These are phyloP conservation scores for Trametes hirsuta DNA, from an alignment of 1,284 basidiomycete genomes.

Conservation along the genomic window DNA sequence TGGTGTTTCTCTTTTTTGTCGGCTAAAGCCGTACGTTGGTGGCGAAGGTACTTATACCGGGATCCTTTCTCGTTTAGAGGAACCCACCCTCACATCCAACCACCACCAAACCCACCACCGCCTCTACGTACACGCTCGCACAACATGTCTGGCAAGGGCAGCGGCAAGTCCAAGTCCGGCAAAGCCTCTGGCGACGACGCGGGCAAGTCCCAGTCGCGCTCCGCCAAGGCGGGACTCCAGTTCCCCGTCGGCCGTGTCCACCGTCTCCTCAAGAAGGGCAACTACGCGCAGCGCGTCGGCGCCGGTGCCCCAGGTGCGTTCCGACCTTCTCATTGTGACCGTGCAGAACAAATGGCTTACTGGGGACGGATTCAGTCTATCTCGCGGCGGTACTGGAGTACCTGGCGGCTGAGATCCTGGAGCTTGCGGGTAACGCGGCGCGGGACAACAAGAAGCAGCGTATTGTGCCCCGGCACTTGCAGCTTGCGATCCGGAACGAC, in stretches of 20 bases:
- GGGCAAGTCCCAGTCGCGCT: constrained; percentile 71
- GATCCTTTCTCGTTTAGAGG: background rate
- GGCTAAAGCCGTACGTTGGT: background rate
- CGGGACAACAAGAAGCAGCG: constrained; percentile 86
- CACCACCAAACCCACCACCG: constrained; percentile 3
- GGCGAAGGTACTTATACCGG: background rate
- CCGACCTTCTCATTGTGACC: background rate
- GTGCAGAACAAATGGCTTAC: background rate
- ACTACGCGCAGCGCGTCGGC: constrained; percentile 83
- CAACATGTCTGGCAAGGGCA: constrained; percentile 60
- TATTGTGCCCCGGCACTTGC: constrained; percentile 86
- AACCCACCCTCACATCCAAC: background rate
- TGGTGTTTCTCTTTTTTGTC: background rate
- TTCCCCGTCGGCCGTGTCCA: constrained; percentile 93
- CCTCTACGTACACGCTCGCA: constrained; percentile 11
- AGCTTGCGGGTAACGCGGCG: constrained; percentile 84
- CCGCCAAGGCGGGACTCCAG: constrained; percentile 81
- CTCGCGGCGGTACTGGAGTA: constrained; percentile 85
- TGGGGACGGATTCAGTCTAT: constrained; percentile 56
- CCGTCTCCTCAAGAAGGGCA: constrained; percentile 86
- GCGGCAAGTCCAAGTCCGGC: constrained; percentile 65
- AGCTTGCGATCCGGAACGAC: constrained; percentile 87
- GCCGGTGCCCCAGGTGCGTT: constrained; percentile 75
- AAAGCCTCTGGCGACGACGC: constrained; percentile 51
- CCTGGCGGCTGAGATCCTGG: constrained; percentile 86